phyloP scores from a whole-genome alignment of 202 grass and related monocot genomes.

The Carex sylvatica region DNA sequence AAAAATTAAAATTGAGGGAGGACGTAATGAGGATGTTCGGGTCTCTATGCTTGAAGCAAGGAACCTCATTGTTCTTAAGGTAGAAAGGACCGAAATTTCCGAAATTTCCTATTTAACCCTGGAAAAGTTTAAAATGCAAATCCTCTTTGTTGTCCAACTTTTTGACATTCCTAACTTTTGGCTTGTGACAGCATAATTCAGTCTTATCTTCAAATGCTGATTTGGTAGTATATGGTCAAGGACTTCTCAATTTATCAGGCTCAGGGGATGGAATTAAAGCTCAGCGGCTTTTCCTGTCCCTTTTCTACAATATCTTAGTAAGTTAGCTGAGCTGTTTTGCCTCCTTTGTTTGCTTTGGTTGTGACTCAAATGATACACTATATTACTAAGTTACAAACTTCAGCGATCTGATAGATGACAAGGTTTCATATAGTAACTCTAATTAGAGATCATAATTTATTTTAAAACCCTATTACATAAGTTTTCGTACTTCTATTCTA shows the following conservation, averaged over 20 bases:
- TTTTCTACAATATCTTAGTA: slow-evolving; percentile 99
- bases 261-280: slow-evolving; percentile 93
- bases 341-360: neutral
- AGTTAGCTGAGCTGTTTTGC: slow-evolving; percentile 25
- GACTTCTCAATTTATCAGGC: slow-evolving; percentile 92
- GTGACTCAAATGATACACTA: neutral
- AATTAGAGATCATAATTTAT: no score
- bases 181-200: slow-evolving; percentile 76
- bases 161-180: slow-evolving; percentile 23
- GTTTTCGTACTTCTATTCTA: slow-evolving; percentile 7
- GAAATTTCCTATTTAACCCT: neutral
- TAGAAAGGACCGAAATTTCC: slow-evolving; percentile 36
- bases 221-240: slow-evolving; percentile 97
- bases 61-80: slow-evolving; percentile 95
- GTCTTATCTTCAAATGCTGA: slow-evolving; percentile 94
- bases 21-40: slow-evolving; percentile 72
- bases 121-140: neutral
- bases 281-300: slow-evolving; percentile 72
- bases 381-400: slow-evolving; percentile 7
- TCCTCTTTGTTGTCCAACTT: slow-evolving; percentile 20
- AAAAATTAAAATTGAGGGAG: slow-evolving; percentile 90
- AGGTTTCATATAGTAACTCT: neutral
- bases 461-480: neutral
- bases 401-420: neutral
- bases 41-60: slow-evolving; percentile 93